Conservation (phyloP, 2,329 filamentous ascomycete genomes). For the Aspergillus tubingensis region DNA sequence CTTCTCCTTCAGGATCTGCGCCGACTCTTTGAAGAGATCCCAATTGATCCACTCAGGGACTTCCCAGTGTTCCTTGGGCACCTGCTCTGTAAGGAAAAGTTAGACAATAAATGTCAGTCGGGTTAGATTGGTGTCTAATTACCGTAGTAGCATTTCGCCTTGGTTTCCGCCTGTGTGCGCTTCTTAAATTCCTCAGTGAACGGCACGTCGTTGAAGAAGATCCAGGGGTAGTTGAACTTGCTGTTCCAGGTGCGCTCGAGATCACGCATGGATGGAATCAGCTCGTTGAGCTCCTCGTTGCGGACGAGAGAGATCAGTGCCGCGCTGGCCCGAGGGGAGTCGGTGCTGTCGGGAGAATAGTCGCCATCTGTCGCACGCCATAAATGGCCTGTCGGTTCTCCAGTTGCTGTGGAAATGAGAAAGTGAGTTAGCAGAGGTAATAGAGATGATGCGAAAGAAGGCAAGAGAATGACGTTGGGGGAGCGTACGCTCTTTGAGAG, state of each 20-base stretch:
- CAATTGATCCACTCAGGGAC: slow-evolving; percentile 89
- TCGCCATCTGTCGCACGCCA: slow-evolving; percentile 71
- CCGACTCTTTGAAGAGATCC: slow-evolving; percentile 81
- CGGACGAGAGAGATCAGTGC: slow-evolving; percentile 89
- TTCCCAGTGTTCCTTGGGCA: slow-evolving; percentile 95
- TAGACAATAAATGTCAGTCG: not conserved
- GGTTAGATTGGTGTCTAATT: slow-evolving; percentile 22
- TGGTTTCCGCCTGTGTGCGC: slow-evolving; percentile 77
- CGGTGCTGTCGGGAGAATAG: slow-evolving; percentile 73
- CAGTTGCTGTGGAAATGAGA: slow-evolving; percentile 61
- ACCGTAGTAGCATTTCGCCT: slow-evolving; percentile 86
- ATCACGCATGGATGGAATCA: slow-evolving; percentile 86
- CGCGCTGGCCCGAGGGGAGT: slow-evolving; percentile 85
- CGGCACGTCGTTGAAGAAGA: slow-evolving; percentile 95
- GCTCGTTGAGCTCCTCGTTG: slow-evolving; percentile 81
- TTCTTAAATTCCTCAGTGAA: slow-evolving; percentile 93
- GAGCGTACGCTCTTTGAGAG: slow-evolving; percentile 78
- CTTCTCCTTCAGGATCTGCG: slow-evolving; percentile 77
- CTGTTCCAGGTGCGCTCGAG: slow-evolving; percentile 93
- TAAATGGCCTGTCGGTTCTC: slow-evolving; percentile 77
- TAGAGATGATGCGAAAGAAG: not conserved
- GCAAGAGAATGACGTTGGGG: not conserved
- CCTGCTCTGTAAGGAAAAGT: slow-evolving; percentile 62
- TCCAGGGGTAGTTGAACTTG: slow-evolving; percentile 99
- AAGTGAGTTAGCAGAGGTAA: slow-evolving; percentile 16